Evolutionary conservation across 2,329 filamentous ascomycete genomes (phyloP).

Genomic region (Achaetomium macrosporum): DNA sequence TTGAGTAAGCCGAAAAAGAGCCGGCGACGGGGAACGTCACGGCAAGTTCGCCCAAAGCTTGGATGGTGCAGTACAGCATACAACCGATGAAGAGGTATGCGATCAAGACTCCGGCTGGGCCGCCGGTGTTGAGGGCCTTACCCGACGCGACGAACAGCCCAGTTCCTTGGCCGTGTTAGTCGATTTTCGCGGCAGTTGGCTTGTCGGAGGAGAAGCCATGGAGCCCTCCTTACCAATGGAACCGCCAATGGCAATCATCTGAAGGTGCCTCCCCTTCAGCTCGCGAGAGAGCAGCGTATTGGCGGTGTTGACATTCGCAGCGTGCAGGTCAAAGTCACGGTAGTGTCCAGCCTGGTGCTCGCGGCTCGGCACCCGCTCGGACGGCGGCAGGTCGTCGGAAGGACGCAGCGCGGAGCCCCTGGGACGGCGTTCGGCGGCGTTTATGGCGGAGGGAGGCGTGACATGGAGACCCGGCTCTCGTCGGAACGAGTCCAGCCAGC

Average conservation of each 20-base stretch:
- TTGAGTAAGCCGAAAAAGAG: conserved; percentile 88
- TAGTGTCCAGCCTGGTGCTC: conserved; percentile 41
- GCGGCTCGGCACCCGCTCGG: conserved; percentile 2
- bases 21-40: conserved; percentile 87
- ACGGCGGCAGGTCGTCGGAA: conserved; percentile 16
- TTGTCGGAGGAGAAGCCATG: background rate
- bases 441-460: conserved; percentile 32
- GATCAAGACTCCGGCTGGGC: conserved; percentile 71
- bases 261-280: conserved; percentile 78
- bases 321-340: conserved; percentile 50
- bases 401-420: conserved; percentile 1
- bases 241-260: conserved; percentile 97
- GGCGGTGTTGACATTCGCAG: conserved; percentile 66
- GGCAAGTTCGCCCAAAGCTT: conserved; percentile 85
- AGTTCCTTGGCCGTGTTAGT: conserved; percentile 48
- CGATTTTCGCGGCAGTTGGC: too few relatives aligned
- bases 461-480: conserved; percentile 50
- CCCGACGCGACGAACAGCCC: conserved; percentile 85
- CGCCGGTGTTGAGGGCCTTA: conserved; percentile 61
- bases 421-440: conserved; percentile 8
- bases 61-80: conserved; percentile 90
- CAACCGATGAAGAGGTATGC: conserved; percentile 73
- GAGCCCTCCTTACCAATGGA: conserved; percentile 61
- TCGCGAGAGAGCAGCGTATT: conserved; percentile 68
- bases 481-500: conserved; percentile 57